A percentile compares a stretch with the other conserved stretches of the same genome.
These are phyloP conservation scores for Fusarium phyllophilum DNA, from an alignment of 2,329 filamentous ascomycete species.

Conservation along the genomic window DNA sequence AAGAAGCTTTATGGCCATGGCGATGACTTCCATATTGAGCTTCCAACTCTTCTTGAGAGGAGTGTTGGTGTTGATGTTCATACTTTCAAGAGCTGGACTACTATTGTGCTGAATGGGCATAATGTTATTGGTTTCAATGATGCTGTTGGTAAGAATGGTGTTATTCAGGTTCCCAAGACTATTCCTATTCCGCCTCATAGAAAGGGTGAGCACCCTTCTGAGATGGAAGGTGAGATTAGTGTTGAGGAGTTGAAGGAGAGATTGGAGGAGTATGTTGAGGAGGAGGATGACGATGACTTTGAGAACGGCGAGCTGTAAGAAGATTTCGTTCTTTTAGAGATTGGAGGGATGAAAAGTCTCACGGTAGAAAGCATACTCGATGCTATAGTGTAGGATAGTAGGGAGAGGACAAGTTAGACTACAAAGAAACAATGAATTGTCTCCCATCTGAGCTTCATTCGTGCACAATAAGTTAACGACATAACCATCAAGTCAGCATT, in stretches of 20 bases:
- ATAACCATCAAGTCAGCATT: accelerated
- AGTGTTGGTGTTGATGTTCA: conserved; percentile 77
- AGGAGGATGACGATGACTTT: background rate
- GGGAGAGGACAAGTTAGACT: background rate
- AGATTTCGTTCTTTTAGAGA: accelerated
- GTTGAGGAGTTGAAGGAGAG: conserved; percentile 46
- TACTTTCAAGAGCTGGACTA: conserved; percentile 73
- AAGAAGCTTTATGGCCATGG: conserved; percentile 38
- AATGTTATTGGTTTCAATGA: conserved; percentile 74
- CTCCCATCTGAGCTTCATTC: background rate
- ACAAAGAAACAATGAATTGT: background rate
- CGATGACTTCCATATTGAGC: conserved; percentile 67
- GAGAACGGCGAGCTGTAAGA: conserved; percentile 29
- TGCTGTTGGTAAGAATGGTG: conserved; percentile 79
- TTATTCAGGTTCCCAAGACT: conserved; percentile 78
- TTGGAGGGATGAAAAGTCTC: background rate
- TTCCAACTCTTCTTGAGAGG: conserved; percentile 77
- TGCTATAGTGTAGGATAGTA: accelerated
- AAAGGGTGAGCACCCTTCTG: conserved; percentile 9
- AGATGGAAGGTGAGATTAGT: conserved; percentile 37
- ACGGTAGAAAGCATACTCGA: accelerated
- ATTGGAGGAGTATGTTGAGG: conserved; percentile 43
- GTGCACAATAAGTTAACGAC: accelerated
- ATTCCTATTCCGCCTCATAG: conserved; percentile 81
- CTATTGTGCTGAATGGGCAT: conserved; percentile 80